A percentile compares a stretch with the other conserved stretches of the same genome.
These are phyloP conservation scores for Rhizophagus sp. DNA, from an alignment of 192 early-diverging fungal genomes.

Conservation along the genomic window DNA sequence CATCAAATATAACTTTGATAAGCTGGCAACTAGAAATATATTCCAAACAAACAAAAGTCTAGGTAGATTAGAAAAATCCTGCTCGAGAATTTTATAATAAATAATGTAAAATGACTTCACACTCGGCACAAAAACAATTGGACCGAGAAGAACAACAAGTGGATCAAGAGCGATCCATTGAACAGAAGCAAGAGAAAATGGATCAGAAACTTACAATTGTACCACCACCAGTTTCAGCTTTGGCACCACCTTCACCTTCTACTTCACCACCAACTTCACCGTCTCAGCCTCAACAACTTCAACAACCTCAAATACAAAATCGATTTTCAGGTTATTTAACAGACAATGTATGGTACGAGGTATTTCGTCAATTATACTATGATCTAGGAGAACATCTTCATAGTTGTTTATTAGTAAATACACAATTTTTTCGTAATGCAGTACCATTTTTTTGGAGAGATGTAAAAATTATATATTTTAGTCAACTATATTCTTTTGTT, in stretches of 20 bases:
- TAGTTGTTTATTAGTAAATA: slow-evolving; percentile 4
- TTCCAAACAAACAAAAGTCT: too few relatives aligned
- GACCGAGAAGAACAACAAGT: neutral
- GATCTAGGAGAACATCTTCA: slow-evolving; percentile 3
- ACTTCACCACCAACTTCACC: neutral
- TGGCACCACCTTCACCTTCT: neutral
- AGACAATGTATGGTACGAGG: neutral
- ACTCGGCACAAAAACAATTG: neutral
- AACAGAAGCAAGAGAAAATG: neutral
- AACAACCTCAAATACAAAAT: neutral
- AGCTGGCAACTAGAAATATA: too few relatives aligned
- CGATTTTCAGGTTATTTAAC: neutral
- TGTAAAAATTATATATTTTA: neutral
- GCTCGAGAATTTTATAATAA: neutral
- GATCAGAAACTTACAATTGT: neutral
- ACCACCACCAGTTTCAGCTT: neutral
- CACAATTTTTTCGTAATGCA: slow-evolving; percentile 1
- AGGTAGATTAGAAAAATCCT: neutral
- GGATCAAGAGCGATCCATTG: neutral
- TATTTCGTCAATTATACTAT: neutral
- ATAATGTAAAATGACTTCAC: neutral
- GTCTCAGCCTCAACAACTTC: neutral
- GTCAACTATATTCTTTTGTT: neutral
- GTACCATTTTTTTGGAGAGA: slow-evolving; percentile 5
- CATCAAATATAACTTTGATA: too few relatives aligned